A percentile compares a stretch with the other conserved stretches of the same genome.
Conservation (phyloP, 2,329 filamentous ascomycete genomes). For the Colletotrichum ledebouriae region DNA sequence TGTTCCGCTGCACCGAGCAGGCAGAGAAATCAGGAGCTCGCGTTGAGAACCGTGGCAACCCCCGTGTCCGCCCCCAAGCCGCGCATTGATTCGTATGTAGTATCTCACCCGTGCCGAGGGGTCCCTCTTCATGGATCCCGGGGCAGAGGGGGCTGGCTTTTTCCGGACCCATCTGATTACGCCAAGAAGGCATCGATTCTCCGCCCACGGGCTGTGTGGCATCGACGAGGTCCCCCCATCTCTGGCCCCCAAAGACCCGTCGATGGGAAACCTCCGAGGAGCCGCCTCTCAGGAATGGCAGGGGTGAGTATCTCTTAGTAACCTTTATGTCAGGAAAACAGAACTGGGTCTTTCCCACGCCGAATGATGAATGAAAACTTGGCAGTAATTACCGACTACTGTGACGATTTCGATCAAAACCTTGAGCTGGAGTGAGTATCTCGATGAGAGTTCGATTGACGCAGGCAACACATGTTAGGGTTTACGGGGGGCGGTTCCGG, state of each 20-base stretch:
- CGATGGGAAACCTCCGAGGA: conserved; percentile 24
- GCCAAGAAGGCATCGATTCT: conserved; percentile 2
- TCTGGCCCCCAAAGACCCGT: conserved; percentile 9
- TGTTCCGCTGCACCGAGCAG: conserved; percentile 19
- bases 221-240: conserved; percentile 4
- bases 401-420: too few species aligned
- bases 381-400: too few species aligned
- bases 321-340: too few species aligned
- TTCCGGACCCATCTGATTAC: conserved; percentile 18
- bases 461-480: not conserved
- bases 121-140: conserved; percentile 1
- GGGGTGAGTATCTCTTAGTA: conserved; percentile 9
- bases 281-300: not conserved
- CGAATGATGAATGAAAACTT: too few species aligned
- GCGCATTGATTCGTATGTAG: conserved; percentile 9
- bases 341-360: too few species aligned
- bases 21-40: conserved; percentile 6
- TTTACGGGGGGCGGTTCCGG: not conserved
- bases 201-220: conserved; percentile 6
- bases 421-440: not conserved
- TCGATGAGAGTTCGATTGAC: not conserved
- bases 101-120: conserved; percentile 3
- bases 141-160: conserved; percentile 1
- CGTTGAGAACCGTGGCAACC: not conserved
- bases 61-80: conserved; percentile 3